A percentile compares a stretch with the other conserved stretches of the same genome.
Conservation (phyloP, 805 yeast genomes). For the Kodamaea hsintzibuensis region DNA sequence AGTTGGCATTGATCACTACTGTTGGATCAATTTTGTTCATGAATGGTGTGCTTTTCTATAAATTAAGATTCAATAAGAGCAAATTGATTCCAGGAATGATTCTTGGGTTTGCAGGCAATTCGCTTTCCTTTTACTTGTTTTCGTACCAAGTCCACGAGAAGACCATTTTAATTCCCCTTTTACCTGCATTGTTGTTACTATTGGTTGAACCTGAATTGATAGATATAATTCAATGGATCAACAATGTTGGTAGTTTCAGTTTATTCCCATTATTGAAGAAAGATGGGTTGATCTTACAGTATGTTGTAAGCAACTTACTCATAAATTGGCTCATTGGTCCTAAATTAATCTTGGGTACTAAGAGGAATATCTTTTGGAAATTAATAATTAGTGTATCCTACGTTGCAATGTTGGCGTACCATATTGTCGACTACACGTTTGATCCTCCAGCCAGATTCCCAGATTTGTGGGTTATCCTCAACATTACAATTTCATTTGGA, state of each 20-base stretch:
- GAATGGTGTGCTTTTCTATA: slow-evolving; percentile 13
- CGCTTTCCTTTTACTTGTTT: slow-evolving; percentile 86
- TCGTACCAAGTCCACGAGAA: slow-evolving; percentile 97
- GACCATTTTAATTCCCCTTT: slow-evolving; percentile 79
- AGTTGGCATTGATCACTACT: slow-evolving; percentile 56
- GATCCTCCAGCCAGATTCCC: slow-evolving; percentile 66
- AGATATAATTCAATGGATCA: slow-evolving; percentile 85
- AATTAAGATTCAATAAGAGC: slow-evolving; percentile 10
- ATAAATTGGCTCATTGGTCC: slow-evolving; percentile 78
- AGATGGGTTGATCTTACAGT: slow-evolving; percentile 76
- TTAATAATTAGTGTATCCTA: slow-evolving; percentile 29
- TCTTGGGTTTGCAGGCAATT: slow-evolving; percentile 78
- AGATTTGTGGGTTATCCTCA: slow-evolving; percentile 82
- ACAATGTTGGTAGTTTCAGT: slow-evolving; percentile 80
- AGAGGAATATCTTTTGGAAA: slow-evolving; percentile 24
- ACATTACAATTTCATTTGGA: slow-evolving; percentile 70
- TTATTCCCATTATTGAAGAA: slow-evolving; percentile 77
- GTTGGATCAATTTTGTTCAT: slow-evolving; percentile 34
- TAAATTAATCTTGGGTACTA: slow-evolving; percentile 15
- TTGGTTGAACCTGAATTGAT: slow-evolving; percentile 56
- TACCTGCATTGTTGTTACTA: slow-evolving; percentile 76
- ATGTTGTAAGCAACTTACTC: slow-evolving; percentile 51
- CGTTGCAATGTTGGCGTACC: slow-evolving; percentile 50
- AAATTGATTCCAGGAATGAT: slow-evolving; percentile 24
- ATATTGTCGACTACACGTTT: slow-evolving; percentile 50